Conservation (phyloP, 2,329 filamentous ascomycete species). For the Hypomyces perniciosus region DNA sequence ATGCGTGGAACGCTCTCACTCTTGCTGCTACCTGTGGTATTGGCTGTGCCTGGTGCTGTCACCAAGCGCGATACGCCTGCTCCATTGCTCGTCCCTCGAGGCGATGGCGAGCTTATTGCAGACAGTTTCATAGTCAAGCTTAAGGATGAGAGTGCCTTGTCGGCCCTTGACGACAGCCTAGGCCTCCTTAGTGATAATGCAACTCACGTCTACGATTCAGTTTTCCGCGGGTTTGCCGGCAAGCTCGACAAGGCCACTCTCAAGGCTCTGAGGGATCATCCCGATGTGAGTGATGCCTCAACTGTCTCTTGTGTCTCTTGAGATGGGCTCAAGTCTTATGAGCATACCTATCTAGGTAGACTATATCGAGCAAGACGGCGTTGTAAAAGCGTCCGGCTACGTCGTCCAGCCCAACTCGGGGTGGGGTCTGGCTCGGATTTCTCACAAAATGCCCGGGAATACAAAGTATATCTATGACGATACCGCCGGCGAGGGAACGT, state of each 20-base stretch:
- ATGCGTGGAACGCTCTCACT: conserved; percentile 17
- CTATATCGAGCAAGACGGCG: not conserved
- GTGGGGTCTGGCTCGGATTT: conserved; percentile 30
- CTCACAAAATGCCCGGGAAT: conserved; percentile 18
- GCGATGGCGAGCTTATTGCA: conserved; percentile 7
- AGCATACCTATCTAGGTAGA: not conserved
- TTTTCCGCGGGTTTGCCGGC: not conserved
- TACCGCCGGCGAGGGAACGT: conserved; percentile 36
- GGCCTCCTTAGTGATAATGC: not conserved
- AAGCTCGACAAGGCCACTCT: not conserved
- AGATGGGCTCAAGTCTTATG: not conserved
- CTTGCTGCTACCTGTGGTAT: conserved; percentile 15
- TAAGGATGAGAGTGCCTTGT: not conserved
- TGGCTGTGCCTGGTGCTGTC: conserved; percentile 11
- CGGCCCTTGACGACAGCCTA: not conserved
- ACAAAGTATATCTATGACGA: conserved; percentile 33
- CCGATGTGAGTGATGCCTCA: not conserved
- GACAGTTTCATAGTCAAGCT: not conserved
- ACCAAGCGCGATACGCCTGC: conserved; percentile 19
- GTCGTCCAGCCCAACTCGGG: conserved; percentile 29
- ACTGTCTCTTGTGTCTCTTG: too few relatives aligned
- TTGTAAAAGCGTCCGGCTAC: conserved; percentile 15
- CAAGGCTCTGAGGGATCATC: not conserved
- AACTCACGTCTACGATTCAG: not conserved
- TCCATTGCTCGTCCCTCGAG: conserved; percentile 18